Percentiles rank a stretch among this genome's conserved stretches.
phyloP scores from a whole-genome alignment of 345 rosid genomes.

The Citrus sinensis region DNA sequence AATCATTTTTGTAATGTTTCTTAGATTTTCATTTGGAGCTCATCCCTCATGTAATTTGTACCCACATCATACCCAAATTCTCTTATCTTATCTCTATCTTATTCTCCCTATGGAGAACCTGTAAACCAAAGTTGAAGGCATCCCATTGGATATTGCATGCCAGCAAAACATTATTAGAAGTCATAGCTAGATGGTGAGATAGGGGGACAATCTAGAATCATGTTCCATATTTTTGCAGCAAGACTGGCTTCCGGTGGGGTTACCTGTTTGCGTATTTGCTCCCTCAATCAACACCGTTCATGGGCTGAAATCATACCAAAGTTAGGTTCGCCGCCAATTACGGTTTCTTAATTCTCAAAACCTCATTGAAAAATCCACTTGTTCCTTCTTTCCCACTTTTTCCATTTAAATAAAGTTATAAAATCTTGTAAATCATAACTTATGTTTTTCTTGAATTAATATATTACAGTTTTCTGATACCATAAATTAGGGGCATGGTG shows the following conservation, averaged over 20 bases:
- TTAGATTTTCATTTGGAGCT: not conserved
- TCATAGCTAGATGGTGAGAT: not conserved
- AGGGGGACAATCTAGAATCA: not conserved
- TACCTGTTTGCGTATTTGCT: not conserved
- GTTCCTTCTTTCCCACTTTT: too few species aligned
- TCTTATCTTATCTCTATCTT: slow-evolving; percentile 14
- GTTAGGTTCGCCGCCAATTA: not conserved
- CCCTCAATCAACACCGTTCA: slow-evolving; percentile 2
- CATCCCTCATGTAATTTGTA: not conserved
- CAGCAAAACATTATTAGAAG: not conserved
- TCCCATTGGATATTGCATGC: slow-evolving; percentile 1
- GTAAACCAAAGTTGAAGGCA: not conserved
- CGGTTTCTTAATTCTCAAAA: not conserved
- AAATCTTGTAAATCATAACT: too few species aligned
- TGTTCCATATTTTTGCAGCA: slow-evolving; percentile 7
- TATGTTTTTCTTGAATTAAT: too few species aligned
- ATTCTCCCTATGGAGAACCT: not conserved
- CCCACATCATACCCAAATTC: slow-evolving; percentile 1
- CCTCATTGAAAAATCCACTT: not conserved
- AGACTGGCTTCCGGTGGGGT: slow-evolving; percentile 3
- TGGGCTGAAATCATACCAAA: not conserved
- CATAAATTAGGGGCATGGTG: too few species aligned
- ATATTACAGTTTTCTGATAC: too few species aligned
- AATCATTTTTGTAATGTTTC: not conserved
- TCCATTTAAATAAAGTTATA: too few species aligned